Conservation (phyloP, 179 eudicot species). For the Actinidia chinensis region DNA sequence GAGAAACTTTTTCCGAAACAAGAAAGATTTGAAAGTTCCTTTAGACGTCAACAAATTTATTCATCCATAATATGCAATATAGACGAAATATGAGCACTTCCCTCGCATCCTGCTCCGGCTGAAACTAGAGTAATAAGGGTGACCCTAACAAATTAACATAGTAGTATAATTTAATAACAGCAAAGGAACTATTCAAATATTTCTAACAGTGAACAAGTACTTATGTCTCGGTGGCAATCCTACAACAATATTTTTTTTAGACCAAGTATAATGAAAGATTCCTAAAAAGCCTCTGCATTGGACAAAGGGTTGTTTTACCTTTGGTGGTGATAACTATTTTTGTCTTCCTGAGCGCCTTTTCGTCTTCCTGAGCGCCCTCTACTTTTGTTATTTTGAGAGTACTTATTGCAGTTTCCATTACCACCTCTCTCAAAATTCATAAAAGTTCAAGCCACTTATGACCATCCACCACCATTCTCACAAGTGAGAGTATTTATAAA, state of each 20-base stretch:
- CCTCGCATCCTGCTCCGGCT: not conserved
- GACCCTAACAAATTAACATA: not conserved
- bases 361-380: not conserved
- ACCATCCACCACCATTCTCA: not conserved
- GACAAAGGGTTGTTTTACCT: too few species aligned
- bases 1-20: not conserved
- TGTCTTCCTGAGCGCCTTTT: not conserved
- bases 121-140: not conserved
- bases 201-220: not conserved
- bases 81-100: slow-evolving; percentile 10
- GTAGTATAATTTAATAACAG: not conserved
- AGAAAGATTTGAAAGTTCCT: not conserved
- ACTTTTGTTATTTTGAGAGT: not conserved
- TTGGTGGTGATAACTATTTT: not conserved
- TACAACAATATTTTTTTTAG: too few species aligned
- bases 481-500: too few species aligned
- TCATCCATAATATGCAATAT: not conserved
- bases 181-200: not conserved
- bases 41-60: slow-evolving; percentile 1
- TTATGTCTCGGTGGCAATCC: too few species aligned
- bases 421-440: not conserved
- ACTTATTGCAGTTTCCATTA: not conserved
- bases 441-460: not conserved
- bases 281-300: not conserved
- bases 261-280: too few species aligned